Evolutionary conservation across 176 grass and related monocot genomes (phyloP).

Genomic region (Musa schizocarpa): DNA sequence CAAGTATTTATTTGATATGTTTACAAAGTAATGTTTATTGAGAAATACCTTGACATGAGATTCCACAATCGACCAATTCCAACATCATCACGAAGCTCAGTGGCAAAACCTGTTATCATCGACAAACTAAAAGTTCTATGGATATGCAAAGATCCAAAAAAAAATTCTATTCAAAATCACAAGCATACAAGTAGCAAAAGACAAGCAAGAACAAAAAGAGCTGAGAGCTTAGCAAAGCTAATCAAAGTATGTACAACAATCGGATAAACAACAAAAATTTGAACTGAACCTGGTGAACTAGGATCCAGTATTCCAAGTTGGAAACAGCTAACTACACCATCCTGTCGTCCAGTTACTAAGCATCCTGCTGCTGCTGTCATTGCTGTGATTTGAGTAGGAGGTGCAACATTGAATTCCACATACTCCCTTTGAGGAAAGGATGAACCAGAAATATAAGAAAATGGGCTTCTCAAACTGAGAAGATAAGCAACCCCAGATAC

Average conservation of each 20-base stretch:
- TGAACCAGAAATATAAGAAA: conserved; percentile 70
- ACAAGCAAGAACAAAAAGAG: conserved; percentile 8
- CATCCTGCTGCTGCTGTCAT: conserved; percentile 51
- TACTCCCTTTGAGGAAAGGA: conserved; percentile 45
- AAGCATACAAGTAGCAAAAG: conserved; percentile 13
- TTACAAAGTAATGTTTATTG: background rate
- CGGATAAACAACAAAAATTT: conserved; percentile 20
- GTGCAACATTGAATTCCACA: conserved; percentile 62
- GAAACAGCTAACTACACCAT: conserved; percentile 77
- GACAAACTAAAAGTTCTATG: conserved; percentile 7
- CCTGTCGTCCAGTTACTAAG: conserved; percentile 62
- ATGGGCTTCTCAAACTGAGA: conserved; percentile 49
- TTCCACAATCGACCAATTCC: conserved; percentile 82
- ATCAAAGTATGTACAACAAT: conserved; percentile 1
- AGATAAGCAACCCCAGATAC: conserved; percentile 70
- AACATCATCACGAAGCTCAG: conserved; percentile 83
- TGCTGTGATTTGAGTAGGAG: conserved; percentile 53
- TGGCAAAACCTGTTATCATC: conserved; percentile 49
- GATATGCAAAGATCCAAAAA: conserved; percentile 10
- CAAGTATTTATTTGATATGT: background rate
- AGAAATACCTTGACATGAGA: conserved; percentile 82
- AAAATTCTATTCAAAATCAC: conserved; percentile 13
- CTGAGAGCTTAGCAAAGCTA: background rate
- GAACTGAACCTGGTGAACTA: conserved; percentile 47
- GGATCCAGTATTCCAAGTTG: conserved; percentile 68